Percentiles rank a stretch among this genome's conserved stretches.
These are phyloP conservation scores for Pichia sp. DNA, from an alignment of 1,139 yeast species.

Conservation along the genomic window DNA sequence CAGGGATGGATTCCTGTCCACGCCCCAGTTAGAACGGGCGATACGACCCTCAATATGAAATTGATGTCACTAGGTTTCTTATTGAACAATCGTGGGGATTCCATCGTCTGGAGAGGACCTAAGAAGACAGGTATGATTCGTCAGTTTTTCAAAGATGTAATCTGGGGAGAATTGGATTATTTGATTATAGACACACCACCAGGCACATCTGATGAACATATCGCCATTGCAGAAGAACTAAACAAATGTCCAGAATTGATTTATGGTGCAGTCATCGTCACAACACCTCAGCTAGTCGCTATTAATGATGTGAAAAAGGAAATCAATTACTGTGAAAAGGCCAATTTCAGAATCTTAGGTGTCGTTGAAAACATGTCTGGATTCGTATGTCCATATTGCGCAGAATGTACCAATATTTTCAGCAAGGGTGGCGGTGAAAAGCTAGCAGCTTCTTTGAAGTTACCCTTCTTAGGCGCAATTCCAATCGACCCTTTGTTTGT, in stretches of 20 bases:
- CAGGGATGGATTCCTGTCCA: conserved; percentile 92
- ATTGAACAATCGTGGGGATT: conserved; percentile 76
- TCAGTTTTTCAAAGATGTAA: conserved; percentile 87
- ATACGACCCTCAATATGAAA: conserved; percentile 32
- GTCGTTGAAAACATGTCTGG: conserved; percentile 97
- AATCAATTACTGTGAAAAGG: conserved; percentile 87
- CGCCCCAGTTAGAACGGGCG: conserved; percentile 21
- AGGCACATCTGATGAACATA: conserved; percentile 98
- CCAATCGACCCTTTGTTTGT: conserved; percentile 95
- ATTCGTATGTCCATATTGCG: conserved; percentile 91
- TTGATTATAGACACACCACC: conserved; percentile 96
- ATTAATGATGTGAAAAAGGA: conserved; percentile 94
- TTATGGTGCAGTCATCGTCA: conserved; percentile 92
- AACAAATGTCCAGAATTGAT: conserved; percentile 62
- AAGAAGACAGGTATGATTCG: conserved; percentile 97
- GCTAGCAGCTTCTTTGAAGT: conserved; percentile 57
- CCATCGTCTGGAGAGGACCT: conserved; percentile 99
- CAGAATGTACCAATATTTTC: conserved; percentile 89
- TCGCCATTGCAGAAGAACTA: conserved; percentile 91
- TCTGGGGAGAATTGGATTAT: conserved; percentile 86
- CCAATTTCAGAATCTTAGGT: conserved; percentile 77
- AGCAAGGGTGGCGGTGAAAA: conserved; percentile 90
- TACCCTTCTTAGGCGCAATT: conserved; percentile 78
- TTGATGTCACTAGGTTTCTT: conserved; percentile 91
- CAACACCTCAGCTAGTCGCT: conserved; percentile 96